These are phyloP conservation scores for Bolboschoenus planiculmis DNA, from an alignment of 176 grass and related monocot genomes.

Conservation along the genomic window DNA sequence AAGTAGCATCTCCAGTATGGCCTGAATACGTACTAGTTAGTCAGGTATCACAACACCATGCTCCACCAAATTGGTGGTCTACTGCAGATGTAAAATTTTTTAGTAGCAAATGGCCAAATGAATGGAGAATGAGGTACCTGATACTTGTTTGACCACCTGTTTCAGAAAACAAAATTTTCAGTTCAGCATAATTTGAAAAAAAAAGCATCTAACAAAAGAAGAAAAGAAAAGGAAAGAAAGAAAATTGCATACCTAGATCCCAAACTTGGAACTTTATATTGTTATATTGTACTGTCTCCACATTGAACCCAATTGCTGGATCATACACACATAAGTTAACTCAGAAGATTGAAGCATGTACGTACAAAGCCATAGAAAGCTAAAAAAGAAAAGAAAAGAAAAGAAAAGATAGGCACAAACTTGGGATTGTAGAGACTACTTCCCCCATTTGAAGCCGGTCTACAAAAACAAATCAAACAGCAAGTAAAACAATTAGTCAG, in stretches of 20 bases:
- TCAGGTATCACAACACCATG: not conserved
- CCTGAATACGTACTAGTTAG: conserved; percentile 29
- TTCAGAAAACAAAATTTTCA: conserved; percentile 30
- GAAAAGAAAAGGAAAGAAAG: conserved; percentile 17
- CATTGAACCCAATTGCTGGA: conserved; percentile 96
- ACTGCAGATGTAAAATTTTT: not conserved
- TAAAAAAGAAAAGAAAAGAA: conserved; percentile 10
- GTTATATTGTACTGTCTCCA: conserved; percentile 98
- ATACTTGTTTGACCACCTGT: conserved; percentile 99
- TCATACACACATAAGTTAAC: conserved; percentile 16
- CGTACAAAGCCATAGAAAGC: conserved; percentile 6
- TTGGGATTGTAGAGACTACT: conserved; percentile 95
- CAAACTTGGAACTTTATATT: conserved; percentile 98
- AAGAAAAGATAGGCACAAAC: conserved; percentile 34
- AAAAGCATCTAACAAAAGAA: not conserved
- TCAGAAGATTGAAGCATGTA: not conserved
- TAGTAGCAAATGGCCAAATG: not conserved
- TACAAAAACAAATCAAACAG: conserved; percentile 17
- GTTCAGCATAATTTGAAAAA: conserved; percentile 24
- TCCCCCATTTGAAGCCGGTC: conserved; percentile 99
- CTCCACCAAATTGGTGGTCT: not conserved
- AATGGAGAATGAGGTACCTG: conserved; percentile 48
- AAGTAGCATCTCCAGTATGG: conserved; percentile 99
- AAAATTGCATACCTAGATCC: conserved; percentile 68
- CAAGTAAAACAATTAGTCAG: conserved; percentile 30